Evolutionary conservation across 768 basidiomycete species (phyloP).

Genomic region (Lactarius trivialis): DNA sequence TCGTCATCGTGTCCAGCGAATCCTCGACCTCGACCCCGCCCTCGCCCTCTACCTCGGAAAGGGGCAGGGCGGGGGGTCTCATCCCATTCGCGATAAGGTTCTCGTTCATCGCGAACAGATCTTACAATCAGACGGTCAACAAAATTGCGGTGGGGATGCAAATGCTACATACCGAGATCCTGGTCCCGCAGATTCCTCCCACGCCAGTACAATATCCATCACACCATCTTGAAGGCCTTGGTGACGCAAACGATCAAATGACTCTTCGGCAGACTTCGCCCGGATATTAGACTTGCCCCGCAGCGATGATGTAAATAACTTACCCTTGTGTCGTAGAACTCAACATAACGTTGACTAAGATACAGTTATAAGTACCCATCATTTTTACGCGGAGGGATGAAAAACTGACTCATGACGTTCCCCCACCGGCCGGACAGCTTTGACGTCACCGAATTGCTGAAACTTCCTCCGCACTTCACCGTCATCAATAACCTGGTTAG

Average conservation of each 20-base stretch:
- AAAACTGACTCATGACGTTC: conserved; percentile 46
- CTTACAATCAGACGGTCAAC: neutral
- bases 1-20: conserved; percentile 20
- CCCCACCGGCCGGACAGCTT: conserved; percentile 59
- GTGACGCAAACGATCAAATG: conserved; percentile 73
- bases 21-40: conserved; percentile 28
- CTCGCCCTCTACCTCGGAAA: conserved; percentile 27
- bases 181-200: conserved; percentile 56
- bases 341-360: conserved; percentile 83
- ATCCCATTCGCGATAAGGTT: conserved; percentile 26
- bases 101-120: conserved; percentile 33
- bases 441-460: conserved; percentile 87
- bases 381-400: neutral
- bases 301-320: conserved; percentile 24
- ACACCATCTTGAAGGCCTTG: conserved; percentile 78
- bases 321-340: conserved; percentile 87
- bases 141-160: conserved; percentile 3
- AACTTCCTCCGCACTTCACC: conserved; percentile 82
- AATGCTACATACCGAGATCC: conserved; percentile 26
- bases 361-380: neutral
- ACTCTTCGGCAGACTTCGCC: conserved; percentile 63
- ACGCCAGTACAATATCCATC: conserved; percentile 82
- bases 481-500: conserved; percentile 69
- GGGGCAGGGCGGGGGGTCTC: conserved; percentile 26
- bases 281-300: conserved; percentile 13